These are phyloP conservation scores for Corniculantispora saksenae DNA, from an alignment of 2,329 filamentous ascomycete genomes.

Conservation along the genomic window DNA sequence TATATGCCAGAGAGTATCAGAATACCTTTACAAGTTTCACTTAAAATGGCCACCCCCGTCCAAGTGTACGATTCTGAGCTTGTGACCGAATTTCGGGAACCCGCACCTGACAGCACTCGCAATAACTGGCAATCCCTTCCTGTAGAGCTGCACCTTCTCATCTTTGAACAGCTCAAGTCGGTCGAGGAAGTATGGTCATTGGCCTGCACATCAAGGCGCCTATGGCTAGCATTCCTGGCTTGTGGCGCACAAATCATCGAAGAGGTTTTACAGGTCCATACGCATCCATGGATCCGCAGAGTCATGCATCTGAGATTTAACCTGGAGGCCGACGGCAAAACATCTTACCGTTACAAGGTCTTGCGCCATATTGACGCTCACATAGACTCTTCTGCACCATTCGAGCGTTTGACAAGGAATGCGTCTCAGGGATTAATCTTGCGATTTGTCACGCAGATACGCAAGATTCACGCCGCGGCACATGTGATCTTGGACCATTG, in stretches of 20 bases:
- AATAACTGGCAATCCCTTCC: neutral
- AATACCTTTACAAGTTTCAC: too few species aligned
- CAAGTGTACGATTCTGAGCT: too few species aligned
- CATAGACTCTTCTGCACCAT: neutral
- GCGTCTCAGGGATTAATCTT: neutral
- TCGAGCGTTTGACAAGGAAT: neutral
- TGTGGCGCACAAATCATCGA: neutral
- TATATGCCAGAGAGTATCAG: too few species aligned
- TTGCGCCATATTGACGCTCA: too few species aligned
- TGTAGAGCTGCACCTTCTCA: neutral
- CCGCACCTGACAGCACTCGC: too few species aligned
- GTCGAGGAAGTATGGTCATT: slow-evolving; percentile 1
- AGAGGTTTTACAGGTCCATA: neutral
- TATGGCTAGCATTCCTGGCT: neutral
- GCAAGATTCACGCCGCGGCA: neutral
- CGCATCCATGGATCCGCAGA: neutral
- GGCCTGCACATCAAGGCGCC: neutral
- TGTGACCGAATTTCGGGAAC: too few species aligned
- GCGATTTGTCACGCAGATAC: neutral
- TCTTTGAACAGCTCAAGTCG: neutral
- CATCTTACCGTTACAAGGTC: neutral
- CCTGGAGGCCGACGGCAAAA: neutral
- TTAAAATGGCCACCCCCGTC: too few species aligned
- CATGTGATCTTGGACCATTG: neutral
- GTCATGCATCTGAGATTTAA: neutral